A percentile compares a stretch with the other conserved stretches of the same genome.
Evolutionary conservation across 495 filamentous ascomycete genomes (phyloP).

Genomic region (Pyronema omphalodes): DNA sequence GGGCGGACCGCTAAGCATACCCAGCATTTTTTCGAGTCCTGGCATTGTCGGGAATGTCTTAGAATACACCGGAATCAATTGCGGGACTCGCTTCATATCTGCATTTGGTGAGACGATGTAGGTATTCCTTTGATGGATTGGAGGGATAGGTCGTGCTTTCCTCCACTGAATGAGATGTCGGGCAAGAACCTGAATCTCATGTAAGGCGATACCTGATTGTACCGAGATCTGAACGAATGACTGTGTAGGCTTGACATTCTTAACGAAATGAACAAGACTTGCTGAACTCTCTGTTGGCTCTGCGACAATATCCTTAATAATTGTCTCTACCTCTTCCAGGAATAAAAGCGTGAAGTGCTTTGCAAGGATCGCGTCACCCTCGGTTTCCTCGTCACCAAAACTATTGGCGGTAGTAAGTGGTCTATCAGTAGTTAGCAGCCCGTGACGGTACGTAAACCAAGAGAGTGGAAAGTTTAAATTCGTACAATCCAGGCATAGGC

Average conservation of each 20-base stretch:
- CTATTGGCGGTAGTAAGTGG: constrained; percentile 60
- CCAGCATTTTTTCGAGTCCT: constrained; percentile 65
- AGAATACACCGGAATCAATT: constrained; percentile 55
- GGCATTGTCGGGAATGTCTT: constrained; percentile 63
- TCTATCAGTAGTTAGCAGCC: constrained; percentile 1
- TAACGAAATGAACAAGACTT: constrained; percentile 65
- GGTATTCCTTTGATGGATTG: constrained; percentile 73
- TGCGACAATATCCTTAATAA: constrained; percentile 64
- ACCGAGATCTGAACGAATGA: constrained; percentile 69
- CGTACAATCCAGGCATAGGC: constrained; percentile 53
- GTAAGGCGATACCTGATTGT: constrained; percentile 49
- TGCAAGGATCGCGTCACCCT: constrained; percentile 41
- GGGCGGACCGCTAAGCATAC: constrained; percentile 53
- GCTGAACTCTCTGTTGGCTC: constrained; percentile 53
- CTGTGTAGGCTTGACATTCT: constrained; percentile 62
- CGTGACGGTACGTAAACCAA: neutral
- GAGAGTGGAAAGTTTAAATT: neutral
- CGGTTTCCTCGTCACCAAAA: constrained; percentile 40
- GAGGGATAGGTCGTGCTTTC: constrained; percentile 76
- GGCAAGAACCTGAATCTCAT: constrained; percentile 65
- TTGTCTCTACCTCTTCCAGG: constrained; percentile 63
- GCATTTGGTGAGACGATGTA: constrained; percentile 89
- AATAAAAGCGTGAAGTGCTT: constrained; percentile 76
- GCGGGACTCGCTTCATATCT: constrained; percentile 46
- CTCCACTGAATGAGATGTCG: constrained; percentile 91